These are phyloP conservation scores for Wickerhamomyces sp. DNA, from an alignment of 1,139 yeast genomes.

Conservation along the genomic window DNA sequence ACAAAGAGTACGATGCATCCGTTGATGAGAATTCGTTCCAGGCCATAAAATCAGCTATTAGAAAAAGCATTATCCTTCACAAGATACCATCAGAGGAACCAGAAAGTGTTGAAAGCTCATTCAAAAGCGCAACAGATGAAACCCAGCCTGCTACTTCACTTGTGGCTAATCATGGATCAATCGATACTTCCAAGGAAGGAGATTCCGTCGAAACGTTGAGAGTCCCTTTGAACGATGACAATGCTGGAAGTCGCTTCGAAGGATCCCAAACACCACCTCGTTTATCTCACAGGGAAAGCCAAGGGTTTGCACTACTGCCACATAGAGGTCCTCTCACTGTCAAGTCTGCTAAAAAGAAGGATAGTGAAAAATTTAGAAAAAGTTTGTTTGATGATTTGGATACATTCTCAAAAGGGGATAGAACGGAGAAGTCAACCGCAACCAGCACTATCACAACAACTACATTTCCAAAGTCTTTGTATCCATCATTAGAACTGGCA, in stretches of 20 bases:
- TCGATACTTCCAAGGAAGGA: constrained; percentile 2
- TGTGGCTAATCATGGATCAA: constrained; percentile 14
- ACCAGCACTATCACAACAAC: constrained; percentile 5
- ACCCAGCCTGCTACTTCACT: constrained; percentile 14
- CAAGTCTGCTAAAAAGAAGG: constrained; percentile 26
- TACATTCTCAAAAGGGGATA: constrained; percentile 8
- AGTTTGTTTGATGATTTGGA: constrained; percentile 15
- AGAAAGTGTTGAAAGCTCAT: constrained; percentile 13
- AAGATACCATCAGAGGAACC: constrained; percentile 7
- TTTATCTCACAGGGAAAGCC: constrained; percentile 21
- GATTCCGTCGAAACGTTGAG: constrained; percentile 15
- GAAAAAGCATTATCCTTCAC: constrained; percentile 21
- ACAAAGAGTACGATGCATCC: constrained; percentile 15
- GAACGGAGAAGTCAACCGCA: constrained; percentile 6
- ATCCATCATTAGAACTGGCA: constrained; percentile 3
- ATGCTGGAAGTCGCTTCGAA: constrained; percentile 14
- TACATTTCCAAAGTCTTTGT: constrained; percentile 4
- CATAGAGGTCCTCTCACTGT: constrained; percentile 39
- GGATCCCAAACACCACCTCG: constrained; percentile 14
- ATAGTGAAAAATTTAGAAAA: constrained; percentile 10
- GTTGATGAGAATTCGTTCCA: constrained; percentile 25
- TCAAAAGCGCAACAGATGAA: constrained; percentile 19
- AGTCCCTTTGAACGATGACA: constrained; percentile 23
- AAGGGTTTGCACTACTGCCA: constrained; percentile 41
- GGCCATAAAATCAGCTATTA: constrained; percentile 26